Evolutionary conservation across 2,329 filamentous ascomycete genomes (phyloP), one percentile per base, ranked within the genome.

Genomic region (Pleoardoris graminearum): DNA sequence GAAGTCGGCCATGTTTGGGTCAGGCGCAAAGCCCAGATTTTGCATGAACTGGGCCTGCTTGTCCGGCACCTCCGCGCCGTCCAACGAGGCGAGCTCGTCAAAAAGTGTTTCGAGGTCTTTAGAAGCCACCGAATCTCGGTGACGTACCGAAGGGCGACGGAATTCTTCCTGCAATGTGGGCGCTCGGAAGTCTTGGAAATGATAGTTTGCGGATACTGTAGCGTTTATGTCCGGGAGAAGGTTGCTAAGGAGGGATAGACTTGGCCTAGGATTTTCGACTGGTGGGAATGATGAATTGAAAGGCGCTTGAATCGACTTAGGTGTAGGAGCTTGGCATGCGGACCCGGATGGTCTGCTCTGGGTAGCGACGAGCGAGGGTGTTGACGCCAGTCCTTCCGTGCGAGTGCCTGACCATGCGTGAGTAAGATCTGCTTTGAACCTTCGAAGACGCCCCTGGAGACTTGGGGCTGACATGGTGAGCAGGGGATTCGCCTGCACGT

Each of bases 21-120:
- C 84, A 0, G 85, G 84, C 1, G 80, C 83, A 65, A 87, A 86
- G 0, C 85, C 85, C 17, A 88, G 74, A 59, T 87, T 87, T 38
- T 83, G 79, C 84, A 87, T 85, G 61, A 87, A 87, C 56, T 85
- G 82, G 1, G 82, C 77, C 57, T 86, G 83, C 11, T 79, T 77
- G 22, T 82, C 80, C 38, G 82, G 71, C 30, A 75, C 72, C 48
- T 82, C 78, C 19, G 76, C 77, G 2, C 77, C 80, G 60, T 85
- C 82, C 27, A 84, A 70, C 7, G 81, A 80, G 3, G 81, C 81
- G 32, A 85, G 68, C 57, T 85, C 82, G 46, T 84, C 82, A 54
- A 84, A 84, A 47, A 83, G 76, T 14, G 78, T 79, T 55, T 82
- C 80, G 54, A 69, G 72, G 65, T 81, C 50, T 68, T 75, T 55